Evolutionary conservation across 2,329 filamentous ascomycete species (phyloP).

Genomic region (Aspergillus eucalypticola): DNA sequence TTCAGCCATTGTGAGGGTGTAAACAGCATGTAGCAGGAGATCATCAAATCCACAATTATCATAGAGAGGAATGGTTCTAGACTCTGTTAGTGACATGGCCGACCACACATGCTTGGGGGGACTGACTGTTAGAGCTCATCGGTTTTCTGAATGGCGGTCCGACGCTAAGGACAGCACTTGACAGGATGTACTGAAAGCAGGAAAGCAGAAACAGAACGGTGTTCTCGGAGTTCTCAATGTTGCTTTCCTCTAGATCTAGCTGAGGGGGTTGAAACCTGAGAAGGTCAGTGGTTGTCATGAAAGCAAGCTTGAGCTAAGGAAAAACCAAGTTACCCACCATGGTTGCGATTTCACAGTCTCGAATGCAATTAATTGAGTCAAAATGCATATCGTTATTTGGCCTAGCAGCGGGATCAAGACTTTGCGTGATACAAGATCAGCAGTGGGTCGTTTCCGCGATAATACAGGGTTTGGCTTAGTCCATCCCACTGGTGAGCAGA

Average conservation of each 20-base stretch:
- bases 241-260: slow-evolving; percentile 74
- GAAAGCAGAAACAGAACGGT: slow-evolving; percentile 85
- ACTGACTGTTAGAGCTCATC: slow-evolving; percentile 75
- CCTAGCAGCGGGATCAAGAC: slow-evolving; percentile 86
- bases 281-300: slow-evolving; percentile 18
- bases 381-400: slow-evolving; percentile 78
- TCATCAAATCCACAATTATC: slow-evolving; percentile 65
- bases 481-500: slow-evolving; percentile 73
- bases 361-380: slow-evolving; percentile 74
- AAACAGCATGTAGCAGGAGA: slow-evolving; percentile 79
- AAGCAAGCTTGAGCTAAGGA: neutral
- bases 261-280: slow-evolving; percentile 74
- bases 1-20: slow-evolving; percentile 69
- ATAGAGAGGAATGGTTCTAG: slow-evolving; percentile 81
- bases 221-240: slow-evolving; percentile 90
- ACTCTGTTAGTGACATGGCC: neutral
- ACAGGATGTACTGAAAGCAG: slow-evolving; percentile 93
- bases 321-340: slow-evolving; percentile 58
- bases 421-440: slow-evolving; percentile 88
- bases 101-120: neutral
- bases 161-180: slow-evolving; percentile 86
- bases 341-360: slow-evolving; percentile 72
- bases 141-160: slow-evolving; percentile 84
- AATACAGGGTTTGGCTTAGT: slow-evolving; percentile 77
- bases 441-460: slow-evolving; percentile 82